Evolutionary conservation across 148 eudicot species (phyloP), one percentile per base, ranked within the genome.

Genomic region (Heliosperma pusillum): DNA sequence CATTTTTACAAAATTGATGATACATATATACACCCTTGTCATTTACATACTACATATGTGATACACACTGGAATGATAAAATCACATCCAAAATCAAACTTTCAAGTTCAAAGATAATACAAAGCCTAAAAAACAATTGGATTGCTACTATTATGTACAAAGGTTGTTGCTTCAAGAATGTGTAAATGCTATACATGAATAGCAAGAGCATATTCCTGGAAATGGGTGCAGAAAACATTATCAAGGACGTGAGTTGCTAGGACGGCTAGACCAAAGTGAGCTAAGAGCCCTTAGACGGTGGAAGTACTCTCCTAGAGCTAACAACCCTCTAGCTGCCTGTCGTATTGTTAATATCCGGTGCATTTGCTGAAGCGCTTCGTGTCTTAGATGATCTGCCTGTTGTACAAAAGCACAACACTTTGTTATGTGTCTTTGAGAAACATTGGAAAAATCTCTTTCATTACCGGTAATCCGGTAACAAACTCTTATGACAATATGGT

Each of bases 381-480:
- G 80, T 70, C 98, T 88, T 45, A 95, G 90, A 76, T 89, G 92
- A 79, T 95, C 99, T 40, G 99, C 94, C 99, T 95, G 97, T 36
- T 57, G 22, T 30, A 71, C 57, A 20, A 50, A 81, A 64, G 10
- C 53, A 71, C 2, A 25, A 29, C 29, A 19, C 13, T 78, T 72
- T 53, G 10, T 70, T 7, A 56, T 21, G 22, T 30, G 17, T 27
- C 21, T 30, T 4, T 27, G 47, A 8, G 63, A 67, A 55, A 75
- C 44, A 29, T 52, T 22, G 11, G 59, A 70, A 67, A 25, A 59
- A 62, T 10, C 72, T 45, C 20, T n/a, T 11, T 30, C 25, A 7
- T 6, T 0, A 36, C 42, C 6, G 42, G 42, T 36, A 36, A 36
- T 36, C 42, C 42, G 6, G 42, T 36, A 36, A 36, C 42, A 1